Evolutionary conservation across 352 stramenopile species (phyloP), one percentile per base, ranked within the genome.

Genomic region (Pythium scleroteichum): DNA sequence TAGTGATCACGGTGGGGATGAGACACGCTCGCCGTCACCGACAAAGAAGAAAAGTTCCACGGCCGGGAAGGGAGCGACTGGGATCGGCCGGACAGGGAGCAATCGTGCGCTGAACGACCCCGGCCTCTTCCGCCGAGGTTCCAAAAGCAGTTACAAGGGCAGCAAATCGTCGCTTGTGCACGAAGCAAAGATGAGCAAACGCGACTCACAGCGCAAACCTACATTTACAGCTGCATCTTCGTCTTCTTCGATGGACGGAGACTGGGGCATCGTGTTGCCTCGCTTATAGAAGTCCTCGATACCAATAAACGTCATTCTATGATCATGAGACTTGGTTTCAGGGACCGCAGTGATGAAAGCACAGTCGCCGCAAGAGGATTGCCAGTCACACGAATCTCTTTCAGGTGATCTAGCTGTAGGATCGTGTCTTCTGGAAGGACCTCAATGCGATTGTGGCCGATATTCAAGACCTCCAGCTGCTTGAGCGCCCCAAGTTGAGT

Each of bases 381-480:
- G 12, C 78, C 75, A 0, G 58, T 59, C 8, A 92, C 64, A 13
- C 55, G 70, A 22, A 92, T 35, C 38, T 75, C 58, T 14, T 67
- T 35, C 4, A 94, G 66, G 22, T 68, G 55, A 1, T 32, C 51
- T 6, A 91, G 58, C 40, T 66, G 57, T 35, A 76, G 66, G 4
- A 92, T 53, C 17, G 76, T 64, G 32, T 76, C 29, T 13, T 78
- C 56, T 0, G 80, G 76, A 29, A 94, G 55, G 4, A 32, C 58
- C 22, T 50, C 22, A 14, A 92, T 72, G 24, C 56, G 55, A 52
- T 95, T 95, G 42, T 76, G 59, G 10, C 75, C 56, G 50, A 93
- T 23, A 40, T 90, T 82, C 47, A 94, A 82, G 53, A 69, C 77
- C 59, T 87, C 47, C 10, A 94, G 73, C 45, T 75, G 53, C 59